Evolutionary conservation across 1,284 basidiomycete genomes (phyloP).

Genomic region (Inonotus hispidus): DNA sequence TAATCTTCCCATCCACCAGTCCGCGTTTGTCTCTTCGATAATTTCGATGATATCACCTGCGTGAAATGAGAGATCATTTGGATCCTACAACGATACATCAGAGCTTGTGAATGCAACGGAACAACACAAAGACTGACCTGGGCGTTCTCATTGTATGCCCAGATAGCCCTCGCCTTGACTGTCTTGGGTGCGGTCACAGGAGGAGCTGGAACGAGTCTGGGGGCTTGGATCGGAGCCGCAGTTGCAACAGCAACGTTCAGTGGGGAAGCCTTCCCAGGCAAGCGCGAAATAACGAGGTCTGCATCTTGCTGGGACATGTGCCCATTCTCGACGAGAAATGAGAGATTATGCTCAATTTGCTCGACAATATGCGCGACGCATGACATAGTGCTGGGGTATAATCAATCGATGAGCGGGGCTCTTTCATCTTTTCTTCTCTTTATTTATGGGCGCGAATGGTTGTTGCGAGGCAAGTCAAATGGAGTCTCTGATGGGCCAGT

Average conservation of each 20-base stretch:
- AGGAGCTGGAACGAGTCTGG: constrained; percentile 21
- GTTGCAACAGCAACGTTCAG: not conserved
- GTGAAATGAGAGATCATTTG: constrained; percentile 53
- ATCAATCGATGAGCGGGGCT: too few relatives aligned
- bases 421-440: too few relatives aligned
- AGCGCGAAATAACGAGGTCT: constrained; percentile 43
- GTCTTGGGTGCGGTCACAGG: constrained; percentile 30
- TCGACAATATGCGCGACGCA: constrained; percentile 47
- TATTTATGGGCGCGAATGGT: not conserved
- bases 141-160: constrained; percentile 66
- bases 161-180: constrained; percentile 51
- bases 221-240: constrained; percentile 3
- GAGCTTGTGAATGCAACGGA: not conserved
- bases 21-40: constrained; percentile 51
- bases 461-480: not conserved
- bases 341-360: constrained; percentile 58
- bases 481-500: not conserved
- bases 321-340: constrained; percentile 55
- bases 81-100: constrained; percentile 37
- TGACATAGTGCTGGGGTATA: not conserved
- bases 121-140: constrained; percentile 32
- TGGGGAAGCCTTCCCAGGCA: constrained; percentile 29
- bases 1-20: constrained; percentile 61
- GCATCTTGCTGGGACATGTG: constrained; percentile 51
- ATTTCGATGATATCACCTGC: constrained; percentile 56